Conservation (phyloP, 2,329 filamentous ascomycete genomes). For the Claviceps capensis region DNA sequence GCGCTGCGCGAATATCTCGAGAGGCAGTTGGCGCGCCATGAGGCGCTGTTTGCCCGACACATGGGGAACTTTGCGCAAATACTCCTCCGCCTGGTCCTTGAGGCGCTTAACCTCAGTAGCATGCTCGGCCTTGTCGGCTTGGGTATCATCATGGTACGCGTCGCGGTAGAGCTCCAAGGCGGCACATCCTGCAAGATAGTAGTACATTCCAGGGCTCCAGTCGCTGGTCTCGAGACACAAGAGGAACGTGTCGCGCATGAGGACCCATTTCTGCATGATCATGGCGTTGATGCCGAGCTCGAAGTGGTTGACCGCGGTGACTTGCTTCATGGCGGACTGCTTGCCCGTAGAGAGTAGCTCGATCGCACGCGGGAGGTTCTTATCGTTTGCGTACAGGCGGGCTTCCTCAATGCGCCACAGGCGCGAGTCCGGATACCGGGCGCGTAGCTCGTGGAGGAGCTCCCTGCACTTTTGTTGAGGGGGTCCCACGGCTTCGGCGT, state of each 20-base stretch:
- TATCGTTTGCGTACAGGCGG: slow-evolving; percentile 55
- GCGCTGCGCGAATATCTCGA: slow-evolving; percentile 72
- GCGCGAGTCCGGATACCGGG: slow-evolving; percentile 64
- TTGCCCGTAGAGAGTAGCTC: slow-evolving; percentile 45
- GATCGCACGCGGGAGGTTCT: slow-evolving; percentile 53
- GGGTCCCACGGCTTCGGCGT: slow-evolving; percentile 53
- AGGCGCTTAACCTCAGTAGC: slow-evolving; percentile 37
- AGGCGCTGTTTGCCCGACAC: slow-evolving; percentile 77
- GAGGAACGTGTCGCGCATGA: slow-evolving; percentile 62
- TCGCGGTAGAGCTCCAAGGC: slow-evolving; percentile 73
- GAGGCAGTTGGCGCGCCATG: slow-evolving; percentile 78
- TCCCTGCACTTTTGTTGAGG: slow-evolving; percentile 53
- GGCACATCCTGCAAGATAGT: slow-evolving; percentile 69
- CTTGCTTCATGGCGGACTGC: slow-evolving; percentile 69
- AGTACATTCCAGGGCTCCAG: slow-evolving; percentile 84
- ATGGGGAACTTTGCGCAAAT: slow-evolving; percentile 56
- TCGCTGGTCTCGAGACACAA: slow-evolving; percentile 68
- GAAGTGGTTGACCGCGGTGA: slow-evolving; percentile 73
- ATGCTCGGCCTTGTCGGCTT: slow-evolving; percentile 15
- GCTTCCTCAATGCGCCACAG: slow-evolving; percentile 87
- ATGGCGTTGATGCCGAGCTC: slow-evolving; percentile 68
- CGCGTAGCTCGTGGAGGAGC: slow-evolving; percentile 61
- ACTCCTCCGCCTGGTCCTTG: slow-evolving; percentile 52
- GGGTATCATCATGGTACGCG: slow-evolving; percentile 28
- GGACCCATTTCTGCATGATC: slow-evolving; percentile 63